phyloP scores from a whole-genome alignment of 495 filamentous ascomycete species.

The Penicillium lividum region DNA sequence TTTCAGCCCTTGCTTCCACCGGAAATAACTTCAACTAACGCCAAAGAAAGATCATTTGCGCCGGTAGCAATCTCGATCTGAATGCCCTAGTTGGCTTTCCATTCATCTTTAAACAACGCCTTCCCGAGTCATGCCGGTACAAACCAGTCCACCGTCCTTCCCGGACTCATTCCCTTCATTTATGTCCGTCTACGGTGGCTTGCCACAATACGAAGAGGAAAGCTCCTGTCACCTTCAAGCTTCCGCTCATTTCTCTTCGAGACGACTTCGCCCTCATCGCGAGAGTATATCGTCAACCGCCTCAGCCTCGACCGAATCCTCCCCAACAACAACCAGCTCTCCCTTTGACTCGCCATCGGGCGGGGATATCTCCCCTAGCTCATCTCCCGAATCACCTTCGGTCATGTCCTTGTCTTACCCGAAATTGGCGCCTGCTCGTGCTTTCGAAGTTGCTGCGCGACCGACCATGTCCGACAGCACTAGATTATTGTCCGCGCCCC shows the following conservation, averaged over 20 bases:
- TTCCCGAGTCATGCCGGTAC: conserved; percentile 45
- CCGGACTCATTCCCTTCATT: conserved; percentile 70
- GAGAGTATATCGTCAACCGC: conserved; percentile 66
- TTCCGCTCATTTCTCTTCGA: conserved; percentile 33
- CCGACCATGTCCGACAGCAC: conserved; percentile 28
- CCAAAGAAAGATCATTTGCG: conserved; percentile 42
- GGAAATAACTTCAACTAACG: conserved; percentile 1
- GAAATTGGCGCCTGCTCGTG: conserved; percentile 37
- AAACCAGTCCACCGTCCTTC: conserved; percentile 47
- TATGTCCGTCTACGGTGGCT: conserved; percentile 65
- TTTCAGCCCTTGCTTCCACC: conserved; percentile 27
- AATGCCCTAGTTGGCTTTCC: conserved; percentile 26
- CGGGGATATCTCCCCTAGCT: conserved; percentile 89
- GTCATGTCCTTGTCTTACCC: conserved; percentile 50
- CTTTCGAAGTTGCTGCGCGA: conserved; percentile 26
- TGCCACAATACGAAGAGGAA: conserved; percentile 34
- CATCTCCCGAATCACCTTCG: conserved; percentile 84
- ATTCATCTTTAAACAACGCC: conserved; percentile 6
- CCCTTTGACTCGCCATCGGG: conserved; percentile 85
- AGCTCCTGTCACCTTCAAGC: conserved; percentile 25
- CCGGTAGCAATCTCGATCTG: conserved; percentile 43
- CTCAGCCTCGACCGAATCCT: conserved; percentile 88
- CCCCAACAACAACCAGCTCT: conserved; percentile 92
- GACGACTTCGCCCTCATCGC: conserved; percentile 39
- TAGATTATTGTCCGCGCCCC: conserved; percentile 38